Base-by-base conservation (phyloP, 208 protist species). In the Leishmania martiniquensis region DNA sequence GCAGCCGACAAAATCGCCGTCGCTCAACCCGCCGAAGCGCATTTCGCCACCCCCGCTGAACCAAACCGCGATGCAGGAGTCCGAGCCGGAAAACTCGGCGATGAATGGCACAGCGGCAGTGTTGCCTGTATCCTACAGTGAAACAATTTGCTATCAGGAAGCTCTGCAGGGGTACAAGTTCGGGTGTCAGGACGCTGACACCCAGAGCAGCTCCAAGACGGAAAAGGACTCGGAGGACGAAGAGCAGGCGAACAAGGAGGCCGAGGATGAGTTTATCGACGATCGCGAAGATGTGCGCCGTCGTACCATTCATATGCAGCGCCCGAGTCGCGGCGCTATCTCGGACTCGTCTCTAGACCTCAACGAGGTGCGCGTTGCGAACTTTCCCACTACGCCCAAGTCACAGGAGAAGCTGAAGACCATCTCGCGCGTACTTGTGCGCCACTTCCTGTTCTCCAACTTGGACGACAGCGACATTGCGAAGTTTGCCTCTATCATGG, bases 391-490 rank as follows among this genome's bases (percentile, higher is more conserved):
- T 42, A 88, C 88, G 39, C 88, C 90, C 60, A 94, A 92, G 81
- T 88, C 90, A 42, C 55, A 81, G 72, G 85, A 90, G 55, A 88
- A 91, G 67, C 66, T 90, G 49, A 81, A 82, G 71, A 84, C 88
- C 42, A 93, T 95, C 59, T 85, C 81, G 29, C 74, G 80, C 42
- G 83, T 87, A 10, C 84, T 97, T 29, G 85, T 93, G 78, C 70
- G 74, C 39, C 90, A 93, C 77, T 93, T 87, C 68, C 81, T 95
- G 69, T 97, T 95, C 80, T 95, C 88, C 55, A 89, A 82, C 52
- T 77, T 94, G 17, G 90, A 96, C 75, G 92, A 94, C 71, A 82
- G 57, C 59, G 81, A 93, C 69, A 82, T 93, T 57, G 74, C 76
- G 17, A 86, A 81, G 79, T 80, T 92, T 47, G 87, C 87, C 4